A percentile compares a stretch with the other conserved stretches of the same genome.
phyloP scores from a whole-genome alignment of 495 filamentous ascomycete species.

The Rhypophila decipiens region DNA sequence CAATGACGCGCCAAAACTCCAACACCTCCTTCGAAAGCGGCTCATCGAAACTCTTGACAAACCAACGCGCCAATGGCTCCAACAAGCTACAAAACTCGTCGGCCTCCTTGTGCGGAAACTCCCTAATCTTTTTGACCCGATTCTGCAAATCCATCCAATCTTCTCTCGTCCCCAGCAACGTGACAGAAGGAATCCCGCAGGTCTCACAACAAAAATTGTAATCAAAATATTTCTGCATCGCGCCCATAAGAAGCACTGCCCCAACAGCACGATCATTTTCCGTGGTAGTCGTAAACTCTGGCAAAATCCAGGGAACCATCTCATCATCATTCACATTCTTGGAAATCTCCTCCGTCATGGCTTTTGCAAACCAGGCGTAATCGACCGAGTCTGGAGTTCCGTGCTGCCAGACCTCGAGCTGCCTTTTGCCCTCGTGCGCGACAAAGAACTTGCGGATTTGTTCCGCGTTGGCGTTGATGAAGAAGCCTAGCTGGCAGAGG shows the following conservation, averaged over 20 bases:
- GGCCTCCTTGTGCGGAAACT: not conserved
- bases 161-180: slow-evolving; percentile 23
- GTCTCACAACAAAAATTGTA: slow-evolving; percentile 5
- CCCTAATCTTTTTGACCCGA: not conserved
- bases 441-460: slow-evolving; percentile 39
- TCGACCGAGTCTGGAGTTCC: not conserved
- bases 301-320: slow-evolving; percentile 24
- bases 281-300: slow-evolving; percentile 29
- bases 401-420: not conserved
- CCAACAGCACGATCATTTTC: slow-evolving; percentile 21
- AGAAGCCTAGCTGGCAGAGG: slow-evolving; percentile 45
- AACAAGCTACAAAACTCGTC: not conserved
- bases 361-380: not conserved
- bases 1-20: not conserved
- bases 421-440: slow-evolving; percentile 13
- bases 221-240: slow-evolving; percentile 23
- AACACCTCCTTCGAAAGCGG: not conserved
- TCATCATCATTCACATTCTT: slow-evolving; percentile 17
- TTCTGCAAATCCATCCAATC: slow-evolving; percentile 25
- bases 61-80: not conserved
- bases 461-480: slow-evolving; percentile 42
- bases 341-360: slow-evolving; percentile 3
- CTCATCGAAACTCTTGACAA: not conserved
- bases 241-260: slow-evolving; percentile 26
- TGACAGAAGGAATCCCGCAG: slow-evolving; percentile 36